Conservation (phyloP, 768 basidiomycete species). For the Porphyrellus cyaneotinctus region DNA sequence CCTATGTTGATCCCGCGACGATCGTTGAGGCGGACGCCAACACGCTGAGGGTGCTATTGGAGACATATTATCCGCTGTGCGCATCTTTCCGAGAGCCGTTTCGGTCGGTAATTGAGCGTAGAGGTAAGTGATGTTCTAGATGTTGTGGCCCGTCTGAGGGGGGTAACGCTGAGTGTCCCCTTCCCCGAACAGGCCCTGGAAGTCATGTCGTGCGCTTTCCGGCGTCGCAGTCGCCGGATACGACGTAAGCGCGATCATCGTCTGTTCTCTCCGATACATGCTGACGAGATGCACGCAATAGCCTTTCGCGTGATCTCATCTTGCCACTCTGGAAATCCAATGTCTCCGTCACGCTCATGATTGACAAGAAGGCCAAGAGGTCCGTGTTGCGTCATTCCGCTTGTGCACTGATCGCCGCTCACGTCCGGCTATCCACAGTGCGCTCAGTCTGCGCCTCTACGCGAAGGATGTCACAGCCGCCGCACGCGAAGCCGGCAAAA, state of each 20-base stretch:
- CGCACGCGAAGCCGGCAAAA: slow-evolving; percentile 36
- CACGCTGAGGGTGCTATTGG: slow-evolving; percentile 63
- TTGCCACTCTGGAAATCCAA: slow-evolving; percentile 96
- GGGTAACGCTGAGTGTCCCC: not conserved
- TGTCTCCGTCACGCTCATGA: slow-evolving; percentile 83
- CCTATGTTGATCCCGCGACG: slow-evolving; percentile 62
- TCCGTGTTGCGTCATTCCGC: slow-evolving; percentile 27
- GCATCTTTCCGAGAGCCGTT: slow-evolving; percentile 62
- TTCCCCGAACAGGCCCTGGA: slow-evolving; percentile 48
- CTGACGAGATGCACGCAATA: slow-evolving; percentile 23
- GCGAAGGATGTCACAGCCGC: slow-evolving; percentile 68
- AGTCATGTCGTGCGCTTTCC: slow-evolving; percentile 71
- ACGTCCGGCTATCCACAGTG: slow-evolving; percentile 43
- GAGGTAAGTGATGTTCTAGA: slow-evolving; percentile 44
- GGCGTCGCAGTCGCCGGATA: slow-evolving; percentile 47
- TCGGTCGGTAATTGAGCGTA: slow-evolving; percentile 44
- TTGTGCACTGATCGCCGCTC: not conserved
- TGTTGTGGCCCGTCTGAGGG: not conserved
- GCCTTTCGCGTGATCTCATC: slow-evolving; percentile 73
- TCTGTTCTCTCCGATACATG: not conserved
- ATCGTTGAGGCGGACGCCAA: slow-evolving; percentile 57
- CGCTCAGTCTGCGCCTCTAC: slow-evolving; percentile 81
- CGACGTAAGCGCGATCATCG: slow-evolving; percentile 48
- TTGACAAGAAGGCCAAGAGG: slow-evolving; percentile 97
- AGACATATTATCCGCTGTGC: slow-evolving; percentile 77